Evolutionary conservation across 495 filamentous ascomycete genomes (phyloP).

Genomic region (Chlorociboria aeruginascens): DNA sequence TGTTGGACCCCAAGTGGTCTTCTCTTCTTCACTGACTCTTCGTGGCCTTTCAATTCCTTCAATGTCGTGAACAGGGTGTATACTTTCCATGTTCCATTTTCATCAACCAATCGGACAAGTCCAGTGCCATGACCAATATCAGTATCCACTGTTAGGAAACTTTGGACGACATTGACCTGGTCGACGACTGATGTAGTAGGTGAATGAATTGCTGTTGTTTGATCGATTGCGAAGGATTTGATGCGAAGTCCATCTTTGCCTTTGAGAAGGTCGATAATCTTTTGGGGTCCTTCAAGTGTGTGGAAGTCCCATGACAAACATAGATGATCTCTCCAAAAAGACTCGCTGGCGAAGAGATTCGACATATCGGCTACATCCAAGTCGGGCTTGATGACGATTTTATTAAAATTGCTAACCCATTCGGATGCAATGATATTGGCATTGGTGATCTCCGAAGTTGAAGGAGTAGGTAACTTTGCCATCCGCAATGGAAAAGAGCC

Average conservation of each 20-base stretch:
- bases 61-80: constrained; percentile 44
- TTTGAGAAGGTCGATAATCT: constrained; percentile 30
- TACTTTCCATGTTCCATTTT: constrained; percentile 40
- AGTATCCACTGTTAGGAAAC: constrained; percentile 22
- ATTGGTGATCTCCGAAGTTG: constrained; percentile 26
- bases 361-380: constrained; percentile 25
- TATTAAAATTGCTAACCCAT: constrained; percentile 37
- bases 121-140: constrained; percentile 39
- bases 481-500: constrained; percentile 44
- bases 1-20: constrained; percentile 34
- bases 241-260: constrained; percentile 14
- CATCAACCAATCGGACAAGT: constrained; percentile 37
- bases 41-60: constrained; percentile 34
- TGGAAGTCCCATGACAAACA: constrained; percentile 43
- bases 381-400: constrained; percentile 27
- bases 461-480: constrained; percentile 27
- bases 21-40: constrained; percentile 33
- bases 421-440: constrained; percentile 30
- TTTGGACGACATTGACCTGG: constrained; percentile 18
- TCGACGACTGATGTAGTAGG: constrained; percentile 36
- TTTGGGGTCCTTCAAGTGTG: constrained; percentile 34
- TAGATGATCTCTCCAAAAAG: constrained; percentile 47
- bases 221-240: constrained; percentile 30
- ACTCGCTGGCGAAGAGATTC: constrained; percentile 39
- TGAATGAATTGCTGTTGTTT: constrained; percentile 28